phyloP scores from a whole-genome alignment of 768 basidiomycete species.

The Lactifluus hygrophoroides region DNA sequence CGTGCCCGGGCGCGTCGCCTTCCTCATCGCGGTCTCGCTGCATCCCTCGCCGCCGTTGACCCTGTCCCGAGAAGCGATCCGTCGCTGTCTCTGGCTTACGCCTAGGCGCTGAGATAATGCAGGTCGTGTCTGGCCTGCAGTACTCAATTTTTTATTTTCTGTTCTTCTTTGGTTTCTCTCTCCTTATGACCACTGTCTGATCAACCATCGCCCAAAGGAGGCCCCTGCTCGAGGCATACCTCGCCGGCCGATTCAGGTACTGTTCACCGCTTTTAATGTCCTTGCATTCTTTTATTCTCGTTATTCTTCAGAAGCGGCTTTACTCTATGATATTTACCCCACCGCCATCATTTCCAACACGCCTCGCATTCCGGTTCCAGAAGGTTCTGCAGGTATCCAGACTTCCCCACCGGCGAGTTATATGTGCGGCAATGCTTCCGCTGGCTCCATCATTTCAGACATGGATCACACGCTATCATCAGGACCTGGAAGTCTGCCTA shows the following conservation, averaged over 20 bases:
- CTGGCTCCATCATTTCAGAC: neutral
- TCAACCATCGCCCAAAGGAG: neutral
- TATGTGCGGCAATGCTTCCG: constrained; percentile 1
- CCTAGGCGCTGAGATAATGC: constrained; percentile 3
- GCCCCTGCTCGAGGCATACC: neutral
- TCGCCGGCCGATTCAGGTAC: constrained; percentile 7
- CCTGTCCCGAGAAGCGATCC: neutral
- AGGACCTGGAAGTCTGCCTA: neutral
- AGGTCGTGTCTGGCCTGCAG: constrained; percentile 3
- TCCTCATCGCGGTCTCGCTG: too few species aligned
- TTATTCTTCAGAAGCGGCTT: neutral
- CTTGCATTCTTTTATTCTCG: neutral
- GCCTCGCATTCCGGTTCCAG: constrained; percentile 9
- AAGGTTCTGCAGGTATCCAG: constrained; percentile 4
- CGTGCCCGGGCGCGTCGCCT: too few species aligned
- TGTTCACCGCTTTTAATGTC: neutral
- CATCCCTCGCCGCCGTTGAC: too few species aligned
- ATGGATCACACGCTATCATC: neutral
- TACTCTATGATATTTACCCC: neutral
- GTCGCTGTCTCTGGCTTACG: neutral
- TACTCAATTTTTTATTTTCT: neutral
- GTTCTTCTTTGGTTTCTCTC: neutral
- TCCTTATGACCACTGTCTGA: constrained; percentile 2
- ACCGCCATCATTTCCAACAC: neutral
- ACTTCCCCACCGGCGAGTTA: neutral